A percentile compares a stretch with the other conserved stretches of the same genome.
These are phyloP conservation scores for Mycosphaerelloides madeirae DNA, from an alignment of 2,329 filamentous ascomycete species.

Conservation along the genomic window DNA sequence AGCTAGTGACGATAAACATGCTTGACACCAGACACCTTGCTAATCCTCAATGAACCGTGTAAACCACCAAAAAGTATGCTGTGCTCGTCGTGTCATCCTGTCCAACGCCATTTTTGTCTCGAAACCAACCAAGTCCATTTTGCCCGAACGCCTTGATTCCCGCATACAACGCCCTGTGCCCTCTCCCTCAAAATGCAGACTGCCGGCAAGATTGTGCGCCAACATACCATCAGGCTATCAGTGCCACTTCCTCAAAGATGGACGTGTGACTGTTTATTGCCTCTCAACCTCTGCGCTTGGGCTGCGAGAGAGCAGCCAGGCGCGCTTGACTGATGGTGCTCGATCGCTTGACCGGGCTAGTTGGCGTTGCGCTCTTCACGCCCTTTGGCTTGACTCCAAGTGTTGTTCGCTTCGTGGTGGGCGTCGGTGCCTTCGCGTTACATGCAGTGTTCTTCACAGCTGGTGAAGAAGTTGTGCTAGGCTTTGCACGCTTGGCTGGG, in stretches of 20 bases:
- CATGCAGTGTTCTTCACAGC: conserved; percentile 5
- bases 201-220: no score
- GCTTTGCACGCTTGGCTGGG: conserved; percentile 28
- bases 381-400: conserved; percentile 33
- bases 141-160: no score
- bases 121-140: no score
- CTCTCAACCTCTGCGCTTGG: conserved; percentile 22
- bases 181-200: no score
- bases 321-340: conserved; percentile 28
- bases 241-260: background rate
- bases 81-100: background rate
- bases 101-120: background rate
- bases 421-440: conserved; percentile 10
- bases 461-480: conserved; percentile 2
- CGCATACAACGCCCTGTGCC: no score
- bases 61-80: background rate
- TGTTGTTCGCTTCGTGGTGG: conserved; percentile 23
- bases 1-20: background rate
- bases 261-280: background rate
- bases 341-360: conserved; percentile 19
- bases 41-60: no score
- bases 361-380: conserved; percentile 19
- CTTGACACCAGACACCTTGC: no score
- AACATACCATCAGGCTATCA: no score
- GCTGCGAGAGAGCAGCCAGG: conserved; percentile 30